Evolutionary conservation across 768 basidiomycete genomes (phyloP).

Genomic region (Xerocomellus amylosporus): DNA sequence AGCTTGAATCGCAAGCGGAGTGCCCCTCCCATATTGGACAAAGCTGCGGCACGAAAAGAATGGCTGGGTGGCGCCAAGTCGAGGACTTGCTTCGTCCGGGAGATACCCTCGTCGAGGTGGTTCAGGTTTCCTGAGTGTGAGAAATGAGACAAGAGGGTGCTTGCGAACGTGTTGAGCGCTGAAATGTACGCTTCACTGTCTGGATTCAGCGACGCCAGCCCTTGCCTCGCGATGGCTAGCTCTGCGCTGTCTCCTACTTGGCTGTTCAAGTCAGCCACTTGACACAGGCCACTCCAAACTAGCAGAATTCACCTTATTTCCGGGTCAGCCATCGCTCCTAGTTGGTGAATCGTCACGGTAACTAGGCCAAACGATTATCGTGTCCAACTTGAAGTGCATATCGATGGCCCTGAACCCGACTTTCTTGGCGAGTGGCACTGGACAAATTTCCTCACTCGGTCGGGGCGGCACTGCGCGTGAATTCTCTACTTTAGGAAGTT

Average conservation of each 20-base stretch:
- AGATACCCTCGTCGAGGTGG: conserved; percentile 29
- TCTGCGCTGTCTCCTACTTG: not conserved
- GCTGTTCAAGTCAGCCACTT: not conserved
- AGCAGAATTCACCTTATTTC: conserved; percentile 2
- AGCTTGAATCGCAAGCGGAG: conserved; percentile 23
- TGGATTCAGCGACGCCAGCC: conserved; percentile 5
- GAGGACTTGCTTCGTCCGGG: conserved; percentile 13
- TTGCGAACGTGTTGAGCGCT: conserved; percentile 9
- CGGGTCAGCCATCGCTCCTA: conserved; percentile 3
- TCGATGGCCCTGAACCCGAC: no score
- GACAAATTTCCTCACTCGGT: no score
- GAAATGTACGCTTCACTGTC: conserved; percentile 7
- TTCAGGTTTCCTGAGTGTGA: conserved; percentile 14
- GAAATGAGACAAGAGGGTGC: conserved; percentile 22
- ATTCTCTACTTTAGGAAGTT: no score
- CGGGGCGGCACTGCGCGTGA: no score
- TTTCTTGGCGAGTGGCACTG: no score
- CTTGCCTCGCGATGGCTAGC: conserved; percentile 12
- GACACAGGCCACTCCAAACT: not conserved
- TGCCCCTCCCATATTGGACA: conserved; percentile 20
- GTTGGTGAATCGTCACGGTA: not conserved
- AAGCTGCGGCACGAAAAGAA: conserved; percentile 7
- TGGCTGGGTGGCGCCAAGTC: conserved; percentile 22
- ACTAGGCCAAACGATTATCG: not conserved
- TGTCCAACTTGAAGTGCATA: no score